phyloP scores from a whole-genome alignment of 108 stramenopile genomes.

The Skeletonema marinoi region DNA sequence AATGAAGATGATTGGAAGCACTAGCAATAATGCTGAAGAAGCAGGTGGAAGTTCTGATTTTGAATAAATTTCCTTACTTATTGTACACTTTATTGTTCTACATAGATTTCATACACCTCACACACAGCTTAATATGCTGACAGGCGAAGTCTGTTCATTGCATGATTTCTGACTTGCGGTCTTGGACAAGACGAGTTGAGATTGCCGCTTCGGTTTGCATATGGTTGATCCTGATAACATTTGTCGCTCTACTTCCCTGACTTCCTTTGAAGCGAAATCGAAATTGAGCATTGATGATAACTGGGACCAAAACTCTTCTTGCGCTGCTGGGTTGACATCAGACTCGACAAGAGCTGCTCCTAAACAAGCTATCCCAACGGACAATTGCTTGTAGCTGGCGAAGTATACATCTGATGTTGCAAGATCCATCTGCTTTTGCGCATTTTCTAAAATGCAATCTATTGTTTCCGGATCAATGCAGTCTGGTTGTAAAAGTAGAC shows the following conservation, averaged over 20 bases:
- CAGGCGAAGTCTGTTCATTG: background rate
- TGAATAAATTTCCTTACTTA: background rate
- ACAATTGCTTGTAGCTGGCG: conserved; percentile 5
- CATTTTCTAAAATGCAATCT: background rate
- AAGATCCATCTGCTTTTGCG: conserved; percentile 10
- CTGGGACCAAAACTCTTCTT: conserved; percentile 5
- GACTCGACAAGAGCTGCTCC: conserved; percentile 16
- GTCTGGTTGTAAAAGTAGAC: background rate
- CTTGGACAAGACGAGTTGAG: background rate
- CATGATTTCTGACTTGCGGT: background rate
- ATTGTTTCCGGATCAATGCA: background rate
- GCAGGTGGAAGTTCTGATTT: background rate
- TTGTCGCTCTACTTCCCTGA: conserved; percentile 13
- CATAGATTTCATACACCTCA: background rate
- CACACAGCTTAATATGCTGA: background rate
- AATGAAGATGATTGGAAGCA: conserved; percentile 50
- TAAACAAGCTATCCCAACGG: conserved; percentile 16
- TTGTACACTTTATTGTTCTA: background rate
- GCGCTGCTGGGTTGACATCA: background rate
- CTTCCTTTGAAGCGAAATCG: conserved; percentile 13
- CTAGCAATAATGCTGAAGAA: background rate
- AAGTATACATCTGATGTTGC: conserved; percentile 13
- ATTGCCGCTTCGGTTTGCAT: background rate
- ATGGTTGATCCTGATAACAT: conserved; percentile 4
- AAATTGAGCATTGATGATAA: conserved; percentile 5